phyloP scores from a whole-genome alignment of 495 filamentous ascomycete species.

The Hyaloscypha finlandica region DNA sequence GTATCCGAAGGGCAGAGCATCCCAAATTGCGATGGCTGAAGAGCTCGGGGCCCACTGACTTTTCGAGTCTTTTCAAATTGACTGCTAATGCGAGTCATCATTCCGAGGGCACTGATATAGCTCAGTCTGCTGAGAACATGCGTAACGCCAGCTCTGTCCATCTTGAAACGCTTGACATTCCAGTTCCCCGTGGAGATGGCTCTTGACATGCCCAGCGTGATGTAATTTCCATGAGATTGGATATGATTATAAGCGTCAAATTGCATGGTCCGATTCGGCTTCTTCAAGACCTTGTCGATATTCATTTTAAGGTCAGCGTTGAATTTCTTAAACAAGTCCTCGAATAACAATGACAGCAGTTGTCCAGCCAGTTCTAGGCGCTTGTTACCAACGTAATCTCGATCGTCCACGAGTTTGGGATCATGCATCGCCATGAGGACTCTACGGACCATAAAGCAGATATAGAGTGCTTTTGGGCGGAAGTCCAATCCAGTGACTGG shows the following conservation, averaged over 20 bases:
- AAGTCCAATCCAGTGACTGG: conserved; percentile 89
- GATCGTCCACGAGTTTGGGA: conserved; percentile 84
- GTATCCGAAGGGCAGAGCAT: conserved; percentile 98
- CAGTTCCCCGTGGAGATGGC: conserved; percentile 97
- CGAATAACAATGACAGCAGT: conserved; percentile 91
- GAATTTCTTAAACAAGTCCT: conserved; percentile 96
- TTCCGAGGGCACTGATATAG: conserved; percentile 96
- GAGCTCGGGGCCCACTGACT: conserved; percentile 88
- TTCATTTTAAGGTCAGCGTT: conserved; percentile 82
- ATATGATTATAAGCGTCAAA: conserved; percentile 85
- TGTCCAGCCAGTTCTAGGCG: conserved; percentile 91
- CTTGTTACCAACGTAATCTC: conserved; percentile 98
- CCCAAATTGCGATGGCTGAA: conserved; percentile 96
- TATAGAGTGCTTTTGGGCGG: conserved; percentile 90
- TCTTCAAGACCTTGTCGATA: conserved; percentile 91
- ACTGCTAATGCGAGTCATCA: conserved; percentile 99
- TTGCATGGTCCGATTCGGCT: conserved; percentile 77
- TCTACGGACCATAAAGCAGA: conserved; percentile 93
- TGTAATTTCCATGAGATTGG: conserved; percentile 72
- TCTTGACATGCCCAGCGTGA: conserved; percentile 87
- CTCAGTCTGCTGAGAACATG: conserved; percentile 94
- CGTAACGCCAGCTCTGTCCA: conserved; percentile 96
- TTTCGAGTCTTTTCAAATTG: conserved; percentile 99
- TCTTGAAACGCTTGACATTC: conserved; percentile 95
- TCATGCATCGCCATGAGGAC: conserved; percentile 93